Conservation (phyloP, 345 rosid genomes). For the Turnera subulata region DNA sequence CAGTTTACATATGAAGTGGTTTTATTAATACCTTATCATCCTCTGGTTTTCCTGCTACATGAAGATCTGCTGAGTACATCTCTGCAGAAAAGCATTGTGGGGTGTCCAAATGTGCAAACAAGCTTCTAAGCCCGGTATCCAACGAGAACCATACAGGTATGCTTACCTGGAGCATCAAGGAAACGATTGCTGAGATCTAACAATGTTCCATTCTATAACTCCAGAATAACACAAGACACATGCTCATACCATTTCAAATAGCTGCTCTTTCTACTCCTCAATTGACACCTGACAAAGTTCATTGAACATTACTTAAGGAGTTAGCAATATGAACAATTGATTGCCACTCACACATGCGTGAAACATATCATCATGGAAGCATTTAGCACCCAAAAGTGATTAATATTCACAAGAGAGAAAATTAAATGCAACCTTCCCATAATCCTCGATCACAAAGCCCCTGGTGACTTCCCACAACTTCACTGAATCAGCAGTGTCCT, state of each 20-base stretch:
- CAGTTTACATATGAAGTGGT: neutral
- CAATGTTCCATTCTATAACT: neutral
- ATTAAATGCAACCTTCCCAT: constrained; percentile 58
- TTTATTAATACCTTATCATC: constrained; percentile 76
- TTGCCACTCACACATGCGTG: constrained; percentile 1
- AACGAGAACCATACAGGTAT: constrained; percentile 97
- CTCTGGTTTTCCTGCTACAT: constrained; percentile 87
- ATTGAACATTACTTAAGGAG: neutral
- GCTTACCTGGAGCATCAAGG: constrained; percentile 61
- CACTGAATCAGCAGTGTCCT: constrained; percentile 91
- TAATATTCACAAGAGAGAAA: neutral
- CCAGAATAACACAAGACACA: constrained; percentile 2
- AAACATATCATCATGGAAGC: neutral
- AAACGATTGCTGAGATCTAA: constrained; percentile 18
- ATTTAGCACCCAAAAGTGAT: neutral
- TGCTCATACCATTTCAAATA: constrained; percentile 82
- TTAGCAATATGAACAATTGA: constrained; percentile 5
- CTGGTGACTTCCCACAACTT: constrained; percentile 95
- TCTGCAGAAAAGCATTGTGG: constrained; percentile 99
- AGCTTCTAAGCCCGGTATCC: constrained; percentile 92
- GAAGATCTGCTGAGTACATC: constrained; percentile 96
- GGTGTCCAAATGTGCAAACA: constrained; percentile 91
- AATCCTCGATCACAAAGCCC: constrained; percentile 86
- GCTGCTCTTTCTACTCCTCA: constrained; percentile 88
- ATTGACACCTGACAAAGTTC: constrained; percentile 57